phyloP scores from a whole-genome alignment of 1,284 basidiomycete species.

The Trichosporon asahii region DNA sequence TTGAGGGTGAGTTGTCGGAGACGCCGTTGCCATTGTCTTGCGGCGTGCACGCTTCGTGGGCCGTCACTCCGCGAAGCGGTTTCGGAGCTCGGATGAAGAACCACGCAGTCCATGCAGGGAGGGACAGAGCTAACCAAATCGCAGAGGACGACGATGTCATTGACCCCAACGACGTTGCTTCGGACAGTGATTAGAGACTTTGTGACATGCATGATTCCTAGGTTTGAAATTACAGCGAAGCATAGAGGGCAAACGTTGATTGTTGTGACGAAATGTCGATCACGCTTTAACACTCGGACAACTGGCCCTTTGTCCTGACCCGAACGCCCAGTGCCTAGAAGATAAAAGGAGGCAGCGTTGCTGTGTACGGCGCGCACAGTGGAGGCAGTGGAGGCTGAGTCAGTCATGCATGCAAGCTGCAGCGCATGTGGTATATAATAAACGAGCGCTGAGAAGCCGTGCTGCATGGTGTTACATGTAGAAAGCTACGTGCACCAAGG shows the following conservation, averaged over 20 bases:
- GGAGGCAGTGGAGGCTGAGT: neutral
- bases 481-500: neutral
- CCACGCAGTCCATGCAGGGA: neutral
- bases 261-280: neutral
- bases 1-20: constrained; percentile 39
- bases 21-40: too few relatives aligned
- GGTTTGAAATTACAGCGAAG: neutral
- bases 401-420: neutral
- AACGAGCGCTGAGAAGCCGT: neutral
- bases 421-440: neutral
- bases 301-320: neutral
- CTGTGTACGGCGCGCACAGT: neutral
- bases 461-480: neutral
- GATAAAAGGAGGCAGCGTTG: neutral
- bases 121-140: neutral
- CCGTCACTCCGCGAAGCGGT: too few relatives aligned
- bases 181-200: constrained; percentile 38
- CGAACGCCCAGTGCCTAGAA: neutral
- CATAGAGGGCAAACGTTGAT: neutral
- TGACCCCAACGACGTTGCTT: constrained; percentile 49
- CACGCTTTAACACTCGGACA: neutral
- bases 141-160: constrained; percentile 42
- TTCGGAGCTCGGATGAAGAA: neutral
- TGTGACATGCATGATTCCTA: constrained; percentile 5
- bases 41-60: too few relatives aligned